A percentile compares a stretch with the other conserved stretches of the same genome.
phyloP scores from a whole-genome alignment of 1,284 basidiomycete genomes.

The Cryptococcus hybrid region DNA sequence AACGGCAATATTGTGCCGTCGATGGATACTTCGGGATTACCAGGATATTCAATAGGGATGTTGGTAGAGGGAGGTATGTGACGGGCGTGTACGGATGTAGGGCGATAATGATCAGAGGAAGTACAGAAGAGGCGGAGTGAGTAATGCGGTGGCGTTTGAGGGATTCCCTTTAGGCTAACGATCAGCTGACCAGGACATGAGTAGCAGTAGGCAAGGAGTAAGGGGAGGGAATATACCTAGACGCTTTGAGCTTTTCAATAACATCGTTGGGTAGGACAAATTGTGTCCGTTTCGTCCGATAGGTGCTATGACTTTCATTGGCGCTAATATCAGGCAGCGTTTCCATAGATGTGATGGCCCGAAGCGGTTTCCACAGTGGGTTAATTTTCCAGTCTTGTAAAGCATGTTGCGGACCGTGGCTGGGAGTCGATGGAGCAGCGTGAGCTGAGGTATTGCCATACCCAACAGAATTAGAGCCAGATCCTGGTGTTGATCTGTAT shows the following conservation, averaged over 20 bases:
- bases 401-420: constrained; percentile 3
- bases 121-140: constrained; percentile 83
- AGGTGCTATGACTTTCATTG: constrained; percentile 29
- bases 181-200: constrained; percentile 1
- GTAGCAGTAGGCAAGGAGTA: too few species aligned
- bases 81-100: constrained; percentile 23
- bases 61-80: constrained; percentile 36
- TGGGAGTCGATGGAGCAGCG: background rate
- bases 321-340: constrained; percentile 37
- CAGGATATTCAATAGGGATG: constrained; percentile 81
- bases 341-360: constrained; percentile 42
- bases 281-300: constrained; percentile 25
- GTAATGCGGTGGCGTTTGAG: constrained; percentile 29
- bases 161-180: constrained; percentile 16
- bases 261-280: constrained; percentile 35
- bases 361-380: constrained; percentile 48
- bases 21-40: constrained; percentile 84
- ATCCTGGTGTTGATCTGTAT: background rate
- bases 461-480: background rate
- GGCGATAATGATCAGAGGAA: constrained; percentile 74
- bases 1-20: constrained; percentile 64
- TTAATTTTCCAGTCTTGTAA: constrained; percentile 45
- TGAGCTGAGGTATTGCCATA: background rate
- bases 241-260: constrained; percentile 33
- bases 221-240: constrained; percentile 26